phyloP scores from a whole-genome alignment of 768 basidiomycete species.

The Tulasnella sp. region DNA sequence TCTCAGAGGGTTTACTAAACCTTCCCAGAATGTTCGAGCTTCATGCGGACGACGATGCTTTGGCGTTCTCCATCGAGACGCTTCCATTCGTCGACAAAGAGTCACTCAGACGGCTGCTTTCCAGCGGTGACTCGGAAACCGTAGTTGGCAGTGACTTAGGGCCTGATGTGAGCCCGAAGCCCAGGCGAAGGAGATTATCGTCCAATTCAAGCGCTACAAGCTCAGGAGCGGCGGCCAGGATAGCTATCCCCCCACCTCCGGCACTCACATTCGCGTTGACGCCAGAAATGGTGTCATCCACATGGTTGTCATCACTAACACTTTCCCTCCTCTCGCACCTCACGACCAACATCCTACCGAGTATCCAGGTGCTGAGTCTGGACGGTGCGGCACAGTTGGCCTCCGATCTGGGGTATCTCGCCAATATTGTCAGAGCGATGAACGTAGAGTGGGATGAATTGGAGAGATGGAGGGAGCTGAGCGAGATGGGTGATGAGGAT shows the following conservation, averaged over 20 bases:
- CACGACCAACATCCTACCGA: slow-evolving; percentile 57
- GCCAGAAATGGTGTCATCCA: slow-evolving; percentile 73
- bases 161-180: slow-evolving; percentile 1
- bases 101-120: slow-evolving; percentile 19
- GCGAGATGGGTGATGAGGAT: slow-evolving; percentile 46
- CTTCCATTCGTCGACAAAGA: slow-evolving; percentile 60
- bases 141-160: background rate
- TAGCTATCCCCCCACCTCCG: slow-evolving; percentile 3
- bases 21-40: slow-evolving; percentile 89
- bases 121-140: background rate
- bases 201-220: background rate
- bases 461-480: slow-evolving; percentile 65
- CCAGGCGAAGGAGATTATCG: slow-evolving; percentile 6
- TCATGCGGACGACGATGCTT: slow-evolving; percentile 83
- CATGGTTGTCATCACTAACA: slow-evolving; percentile 89
- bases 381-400: slow-evolving; percentile 73
- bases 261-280: slow-evolving; percentile 31
- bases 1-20: slow-evolving; percentile 90
- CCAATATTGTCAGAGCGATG: slow-evolving; percentile 80
- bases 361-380: slow-evolving; percentile 48
- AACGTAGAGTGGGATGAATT: slow-evolving; percentile 79
- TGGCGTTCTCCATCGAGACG: slow-evolving; percentile 78
- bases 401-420: slow-evolving; percentile 80
- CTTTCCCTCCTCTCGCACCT: slow-evolving; percentile 68
- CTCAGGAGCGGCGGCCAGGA: background rate